These are phyloP conservation scores for Pterocarpus macrocarpus DNA, from an alignment of 306 rosid species.

Conservation along the genomic window DNA sequence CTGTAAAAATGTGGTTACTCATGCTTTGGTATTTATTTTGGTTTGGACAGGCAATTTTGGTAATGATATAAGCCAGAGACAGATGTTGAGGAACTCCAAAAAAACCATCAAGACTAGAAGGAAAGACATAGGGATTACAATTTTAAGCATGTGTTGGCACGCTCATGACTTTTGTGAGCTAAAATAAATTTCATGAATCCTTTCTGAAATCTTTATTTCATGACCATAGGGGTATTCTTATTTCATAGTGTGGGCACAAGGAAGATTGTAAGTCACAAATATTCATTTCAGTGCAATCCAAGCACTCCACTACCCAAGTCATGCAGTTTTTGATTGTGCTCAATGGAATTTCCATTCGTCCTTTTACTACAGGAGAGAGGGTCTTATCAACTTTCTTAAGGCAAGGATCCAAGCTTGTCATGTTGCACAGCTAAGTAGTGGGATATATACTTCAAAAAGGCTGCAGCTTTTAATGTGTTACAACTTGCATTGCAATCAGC, in stretches of 20 bases:
- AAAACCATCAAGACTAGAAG: slow-evolving; percentile 13
- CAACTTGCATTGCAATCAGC: slow-evolving; percentile 46
- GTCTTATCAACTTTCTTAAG: slow-evolving; percentile 33
- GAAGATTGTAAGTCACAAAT: slow-evolving; percentile 23
- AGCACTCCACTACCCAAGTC: slow-evolving; percentile 39
- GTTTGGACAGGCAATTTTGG: slow-evolving; percentile 22
- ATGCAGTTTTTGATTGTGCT: slow-evolving; percentile 35
- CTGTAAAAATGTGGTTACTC: not conserved
- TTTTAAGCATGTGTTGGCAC: slow-evolving; percentile 24
- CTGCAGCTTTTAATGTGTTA: slow-evolving; percentile 46
- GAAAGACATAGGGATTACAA: slow-evolving; percentile 2
- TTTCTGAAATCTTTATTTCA: slow-evolving; percentile 40
- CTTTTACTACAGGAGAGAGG: slow-evolving; percentile 33
- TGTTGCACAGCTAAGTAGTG: slow-evolving; percentile 40
- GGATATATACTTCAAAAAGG: slow-evolving; percentile 41
- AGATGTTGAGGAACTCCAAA: slow-evolving; percentile 23
- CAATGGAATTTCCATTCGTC: slow-evolving; percentile 48
- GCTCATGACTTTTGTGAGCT: slow-evolving; percentile 1
- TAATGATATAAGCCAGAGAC: slow-evolving; percentile 23
- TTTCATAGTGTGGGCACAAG: slow-evolving; percentile 23
- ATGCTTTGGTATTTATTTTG: not conserved
- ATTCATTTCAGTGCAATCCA: slow-evolving; percentile 32
- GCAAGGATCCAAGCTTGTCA: slow-evolving; percentile 52
- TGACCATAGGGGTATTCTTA: slow-evolving; percentile 26
- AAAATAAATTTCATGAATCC: not conserved